Evolutionary conservation across 805 yeast genomes (phyloP).

Genomic region (Pichia manshurica): DNA sequence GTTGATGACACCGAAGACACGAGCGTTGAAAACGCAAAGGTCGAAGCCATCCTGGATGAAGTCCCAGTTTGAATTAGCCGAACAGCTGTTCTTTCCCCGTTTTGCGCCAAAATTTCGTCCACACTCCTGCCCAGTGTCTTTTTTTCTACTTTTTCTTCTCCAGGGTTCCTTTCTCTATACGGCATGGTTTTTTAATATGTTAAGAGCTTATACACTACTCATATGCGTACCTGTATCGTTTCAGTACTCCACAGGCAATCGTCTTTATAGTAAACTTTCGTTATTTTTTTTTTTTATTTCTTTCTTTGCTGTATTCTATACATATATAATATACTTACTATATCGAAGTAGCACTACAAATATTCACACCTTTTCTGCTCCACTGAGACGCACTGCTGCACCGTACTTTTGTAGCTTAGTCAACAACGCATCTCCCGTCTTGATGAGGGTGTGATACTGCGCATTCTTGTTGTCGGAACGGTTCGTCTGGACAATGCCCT

Average conservation of each 20-base stretch:
- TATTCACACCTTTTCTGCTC: slow-evolving; percentile 64
- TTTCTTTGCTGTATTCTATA: too few species aligned
- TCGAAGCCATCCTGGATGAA: slow-evolving; percentile 5
- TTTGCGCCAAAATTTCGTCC: background rate
- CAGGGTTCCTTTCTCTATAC: too few species aligned
- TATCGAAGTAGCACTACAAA: background rate
- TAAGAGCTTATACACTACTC: too few species aligned
- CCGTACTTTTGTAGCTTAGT: slow-evolving; percentile 96
- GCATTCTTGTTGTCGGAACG: slow-evolving; percentile 94
- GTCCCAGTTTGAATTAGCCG: slow-evolving; percentile 1
- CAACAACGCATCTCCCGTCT: slow-evolving; percentile 86
- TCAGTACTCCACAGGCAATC: too few species aligned
- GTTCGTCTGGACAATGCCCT: slow-evolving; percentile 91
- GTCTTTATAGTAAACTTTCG: too few species aligned
- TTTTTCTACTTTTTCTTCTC: too few species aligned
- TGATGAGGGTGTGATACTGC: slow-evolving; percentile 82
- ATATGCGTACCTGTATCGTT: too few species aligned
- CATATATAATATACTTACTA: too few species aligned
- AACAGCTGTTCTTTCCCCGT: background rate
- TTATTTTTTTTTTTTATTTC: too few species aligned
- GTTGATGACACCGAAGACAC: slow-evolving; percentile 1
- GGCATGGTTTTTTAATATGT: too few species aligned
- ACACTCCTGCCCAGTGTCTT: background rate
- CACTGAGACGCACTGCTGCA: slow-evolving; percentile 93
- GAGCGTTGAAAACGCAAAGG: background rate